phyloP scores from a whole-genome alignment of 2,329 filamentous ascomycete genomes.

The Macrophomina phaseolina region DNA sequence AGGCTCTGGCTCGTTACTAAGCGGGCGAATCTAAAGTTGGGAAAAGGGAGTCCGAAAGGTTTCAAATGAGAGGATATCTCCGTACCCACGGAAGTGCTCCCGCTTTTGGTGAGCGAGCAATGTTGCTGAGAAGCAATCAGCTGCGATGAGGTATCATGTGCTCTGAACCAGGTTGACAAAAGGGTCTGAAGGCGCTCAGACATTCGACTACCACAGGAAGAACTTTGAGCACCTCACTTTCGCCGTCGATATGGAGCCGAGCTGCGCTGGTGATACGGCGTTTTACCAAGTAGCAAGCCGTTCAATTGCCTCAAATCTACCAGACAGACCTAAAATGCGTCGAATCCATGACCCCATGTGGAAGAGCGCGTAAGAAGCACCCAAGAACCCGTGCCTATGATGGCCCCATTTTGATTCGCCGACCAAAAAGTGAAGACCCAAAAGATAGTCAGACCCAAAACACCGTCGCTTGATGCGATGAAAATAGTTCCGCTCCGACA shows the following conservation, averaged over 20 bases:
- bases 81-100: no score
- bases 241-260: no score
- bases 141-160: no score
- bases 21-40: no score
- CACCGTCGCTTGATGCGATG: constrained; percentile 27
- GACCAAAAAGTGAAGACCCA: not conserved
- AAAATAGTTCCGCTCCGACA: not conserved
- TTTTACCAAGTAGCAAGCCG: not conserved
- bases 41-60: no score
- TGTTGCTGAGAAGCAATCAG: no score
- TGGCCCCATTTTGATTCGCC: not conserved
- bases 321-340: constrained; percentile 1
- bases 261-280: not conserved
- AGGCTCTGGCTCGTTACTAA: no score
- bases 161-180: no score
- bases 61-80: no score
- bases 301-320: constrained; percentile 15
- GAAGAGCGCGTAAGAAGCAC: not conserved
- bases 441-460: constrained; percentile 13
- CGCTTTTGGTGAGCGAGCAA: no score
- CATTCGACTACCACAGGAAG: not conserved
- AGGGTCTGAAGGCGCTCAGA: not conserved
- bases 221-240: no score
- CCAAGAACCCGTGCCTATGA: not conserved
- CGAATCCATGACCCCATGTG: constrained; percentile 4